phyloP scores from a whole-genome alignment of 345 rosid genomes.

The Rubroshorea leprosula region DNA sequence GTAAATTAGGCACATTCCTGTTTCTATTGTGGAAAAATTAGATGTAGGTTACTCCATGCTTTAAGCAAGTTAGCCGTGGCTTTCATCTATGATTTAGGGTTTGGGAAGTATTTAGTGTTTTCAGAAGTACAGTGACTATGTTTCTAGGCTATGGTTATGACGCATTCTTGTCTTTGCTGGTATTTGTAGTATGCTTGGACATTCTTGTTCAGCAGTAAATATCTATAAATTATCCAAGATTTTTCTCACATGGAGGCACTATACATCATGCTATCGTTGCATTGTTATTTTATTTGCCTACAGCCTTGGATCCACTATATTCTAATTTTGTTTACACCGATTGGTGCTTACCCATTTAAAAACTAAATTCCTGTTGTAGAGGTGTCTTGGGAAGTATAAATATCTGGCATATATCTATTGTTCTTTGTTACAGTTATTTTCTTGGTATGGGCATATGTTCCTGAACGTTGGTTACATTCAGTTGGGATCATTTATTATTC shows the following conservation, averaged over 20 bases:
- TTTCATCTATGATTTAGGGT: too few relatives aligned
- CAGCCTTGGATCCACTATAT: neutral
- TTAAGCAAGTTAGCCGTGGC: too few relatives aligned
- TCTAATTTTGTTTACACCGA: too few relatives aligned
- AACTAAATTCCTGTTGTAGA: neutral
- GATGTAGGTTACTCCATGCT: too few relatives aligned
- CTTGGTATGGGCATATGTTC: constrained; percentile 87
- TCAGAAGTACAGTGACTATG: too few relatives aligned
- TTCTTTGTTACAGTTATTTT: constrained; percentile 37
- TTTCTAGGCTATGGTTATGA: neutral
- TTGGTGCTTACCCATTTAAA: too few relatives aligned
- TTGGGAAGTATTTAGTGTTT: too few relatives aligned
- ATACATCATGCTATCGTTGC: neutral
- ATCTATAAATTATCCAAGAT: too few relatives aligned
- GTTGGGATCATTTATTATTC: constrained; percentile 75
- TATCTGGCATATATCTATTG: neutral
- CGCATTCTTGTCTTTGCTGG: neutral
- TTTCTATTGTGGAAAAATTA: too few relatives aligned
- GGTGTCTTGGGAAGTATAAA: neutral
- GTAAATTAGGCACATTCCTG: neutral
- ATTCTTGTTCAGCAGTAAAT: too few relatives aligned
- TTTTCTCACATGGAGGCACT: too few relatives aligned
- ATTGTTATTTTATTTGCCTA: neutral
- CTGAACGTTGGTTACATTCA: constrained; percentile 59
- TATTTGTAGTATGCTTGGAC: too few relatives aligned